These are phyloP conservation scores for Rhodocollybia butyracea DNA, from an alignment of 768 basidiomycete species.

Conservation along the genomic window DNA sequence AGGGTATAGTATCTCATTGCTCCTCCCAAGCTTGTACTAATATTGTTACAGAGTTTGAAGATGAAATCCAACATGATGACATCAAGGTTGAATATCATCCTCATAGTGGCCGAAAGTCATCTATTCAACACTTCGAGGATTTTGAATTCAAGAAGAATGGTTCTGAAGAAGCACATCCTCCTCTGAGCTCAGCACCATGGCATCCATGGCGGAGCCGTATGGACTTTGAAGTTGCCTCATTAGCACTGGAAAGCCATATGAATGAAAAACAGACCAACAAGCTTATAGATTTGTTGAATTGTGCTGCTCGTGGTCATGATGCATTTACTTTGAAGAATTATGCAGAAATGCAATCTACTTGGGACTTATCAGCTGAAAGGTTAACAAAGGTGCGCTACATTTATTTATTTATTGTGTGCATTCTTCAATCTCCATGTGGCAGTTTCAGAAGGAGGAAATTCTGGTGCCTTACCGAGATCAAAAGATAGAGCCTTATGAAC, in stretches of 20 bases:
- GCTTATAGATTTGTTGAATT: slow-evolving; percentile 16
- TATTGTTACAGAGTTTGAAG: too few relatives aligned
- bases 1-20: too few relatives aligned
- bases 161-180: not conserved
- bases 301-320: not conserved
- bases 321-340: slow-evolving; percentile 10
- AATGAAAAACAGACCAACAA: slow-evolving; percentile 15
- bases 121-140: slow-evolving; percentile 14
- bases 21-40: too few relatives aligned
- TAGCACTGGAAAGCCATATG: slow-evolving; percentile 18
- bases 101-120: slow-evolving; percentile 7
- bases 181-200: slow-evolving; percentile 20
- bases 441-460: not conserved
- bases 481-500: slow-evolving; percentile 1
- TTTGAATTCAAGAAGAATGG: too few relatives aligned
- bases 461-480: not conserved
- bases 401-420: too few relatives aligned
- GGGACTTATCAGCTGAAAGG: slow-evolving; percentile 4
- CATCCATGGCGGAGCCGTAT: slow-evolving; percentile 19
- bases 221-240: slow-evolving; percentile 26
- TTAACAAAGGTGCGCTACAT: not conserved
- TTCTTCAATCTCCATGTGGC: not conserved
- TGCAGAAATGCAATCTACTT: slow-evolving; percentile 9
- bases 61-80: too few relatives aligned
- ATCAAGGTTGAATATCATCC: slow-evolving; percentile 26